Evolutionary conservation across 768 basidiomycete genomes (phyloP), one percentile per base, ranked within the genome.

Genomic region (Mycena pura): DNA sequence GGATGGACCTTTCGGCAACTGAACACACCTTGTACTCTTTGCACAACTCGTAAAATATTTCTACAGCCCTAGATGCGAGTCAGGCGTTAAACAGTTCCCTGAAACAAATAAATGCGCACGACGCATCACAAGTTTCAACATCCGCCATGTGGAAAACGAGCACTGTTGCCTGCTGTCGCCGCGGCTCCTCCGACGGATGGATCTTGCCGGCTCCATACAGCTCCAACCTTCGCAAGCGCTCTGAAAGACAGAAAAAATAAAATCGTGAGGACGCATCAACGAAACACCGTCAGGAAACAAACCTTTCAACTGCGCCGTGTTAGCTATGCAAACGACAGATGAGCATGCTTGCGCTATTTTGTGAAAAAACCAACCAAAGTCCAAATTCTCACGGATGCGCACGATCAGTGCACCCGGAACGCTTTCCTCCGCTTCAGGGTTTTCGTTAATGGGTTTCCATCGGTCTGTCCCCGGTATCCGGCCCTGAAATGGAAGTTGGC

Each of bases 241-340:
- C 95, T 91, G 68, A 13, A 43, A 38, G 19, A 47, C 15, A 32
- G 41, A 56, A 25, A 22, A 21, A 15, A 15, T n/a, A 46, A 57
- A 56, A 38, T 40, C 19, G 21, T 44, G 2, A 55, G 31, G 21
- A 10, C 13, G 14, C 31, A 17, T 24, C 11, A 11, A 21, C 5
- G 6, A 9, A 50, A 32, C 14, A 9, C 1, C 3, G 5, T 31
- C 9, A n/a, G n/a, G n/a, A n/a, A 28, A 36, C 15, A 31, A 66
- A 86, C 90, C 95, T 80, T 98, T 98, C 21, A 99, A 78, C 69
- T 96, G 95, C 32, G 95, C 92, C 21, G 96, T 96, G 72, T 99
- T 99, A 13, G 96, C 95, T 92, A 49, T 40, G n/a, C n/a, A 52
- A 19, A 22, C 22, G 36, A 45, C 19, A 55, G 46, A 47, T 49